These are phyloP conservation scores for Oryza officinalis DNA, from an alignment of 176 grass and related monocot genomes.

Conservation along the genomic window DNA sequence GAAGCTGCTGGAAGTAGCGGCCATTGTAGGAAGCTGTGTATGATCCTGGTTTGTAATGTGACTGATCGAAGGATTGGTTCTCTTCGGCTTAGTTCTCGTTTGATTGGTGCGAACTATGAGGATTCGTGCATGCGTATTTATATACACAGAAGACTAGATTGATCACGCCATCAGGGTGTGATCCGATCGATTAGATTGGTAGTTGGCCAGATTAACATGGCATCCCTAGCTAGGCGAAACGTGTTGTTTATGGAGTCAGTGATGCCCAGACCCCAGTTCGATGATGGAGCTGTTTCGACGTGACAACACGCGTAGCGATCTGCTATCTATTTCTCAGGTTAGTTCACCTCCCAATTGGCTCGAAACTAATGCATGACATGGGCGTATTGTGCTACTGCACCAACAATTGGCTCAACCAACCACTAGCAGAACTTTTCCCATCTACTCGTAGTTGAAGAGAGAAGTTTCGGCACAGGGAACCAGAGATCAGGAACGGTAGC, in stretches of 20 bases:
- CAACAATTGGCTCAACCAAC: slow-evolving; percentile 5
- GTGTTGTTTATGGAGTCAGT: background rate
- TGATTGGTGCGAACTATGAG: slow-evolving; percentile 5
- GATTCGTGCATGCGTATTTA: background rate
- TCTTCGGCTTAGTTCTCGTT: background rate
- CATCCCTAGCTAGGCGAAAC: background rate
- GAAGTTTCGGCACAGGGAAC: background rate
- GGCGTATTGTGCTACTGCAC: background rate
- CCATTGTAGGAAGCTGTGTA: slow-evolving; percentile 4
- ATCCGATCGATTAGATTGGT: background rate
- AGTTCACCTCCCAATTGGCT: slow-evolving; percentile 17
- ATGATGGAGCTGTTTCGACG: background rate
- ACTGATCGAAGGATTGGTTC: background rate
- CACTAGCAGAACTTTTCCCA: background rate
- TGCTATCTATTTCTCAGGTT: background rate
- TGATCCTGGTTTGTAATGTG: background rate
- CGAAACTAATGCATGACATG: background rate
- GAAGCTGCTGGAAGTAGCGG: background rate
- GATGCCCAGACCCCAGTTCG: background rate
- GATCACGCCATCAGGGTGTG: background rate
- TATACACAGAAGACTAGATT: background rate
- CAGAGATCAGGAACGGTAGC: too few relatives aligned
- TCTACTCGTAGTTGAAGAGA: too few relatives aligned
- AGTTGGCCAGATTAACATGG: slow-evolving; percentile 6
- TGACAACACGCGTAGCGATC: background rate